phyloP scores from a whole-genome alignment of 345 rosid species.

The Citrus glauca region DNA sequence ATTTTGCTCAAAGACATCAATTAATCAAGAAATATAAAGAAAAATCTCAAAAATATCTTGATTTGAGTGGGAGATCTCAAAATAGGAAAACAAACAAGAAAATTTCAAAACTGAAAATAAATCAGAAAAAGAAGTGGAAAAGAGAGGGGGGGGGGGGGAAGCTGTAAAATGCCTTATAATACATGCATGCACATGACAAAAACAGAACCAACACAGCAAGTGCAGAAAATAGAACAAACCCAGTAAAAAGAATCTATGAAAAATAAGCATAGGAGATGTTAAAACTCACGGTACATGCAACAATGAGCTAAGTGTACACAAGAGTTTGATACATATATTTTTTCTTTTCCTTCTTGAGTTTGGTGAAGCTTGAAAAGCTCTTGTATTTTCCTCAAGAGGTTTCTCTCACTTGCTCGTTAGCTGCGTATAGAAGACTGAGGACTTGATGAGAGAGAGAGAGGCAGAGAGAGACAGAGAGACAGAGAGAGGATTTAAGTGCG shows the following conservation, averaged over 20 bases:
- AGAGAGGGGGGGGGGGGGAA: not conserved
- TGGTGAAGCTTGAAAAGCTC: not conserved
- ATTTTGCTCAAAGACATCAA: not conserved
- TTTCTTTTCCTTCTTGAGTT: not conserved
- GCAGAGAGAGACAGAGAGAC: too few relatives aligned
- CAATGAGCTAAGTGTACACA: not conserved
- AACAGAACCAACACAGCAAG: not conserved
- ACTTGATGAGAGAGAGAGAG: not conserved
- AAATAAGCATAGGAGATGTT: not conserved
- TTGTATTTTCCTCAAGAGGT: not conserved
- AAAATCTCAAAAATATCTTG: slow-evolving; percentile 5
- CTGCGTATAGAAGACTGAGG: not conserved
- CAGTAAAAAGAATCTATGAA: not conserved
- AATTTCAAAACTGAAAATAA: not conserved
- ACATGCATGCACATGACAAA: slow-evolving; percentile 27
- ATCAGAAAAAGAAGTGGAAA: not conserved
- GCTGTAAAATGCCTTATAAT: slow-evolving; percentile 2
- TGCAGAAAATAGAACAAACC: not conserved
- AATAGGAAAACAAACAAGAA: not conserved
- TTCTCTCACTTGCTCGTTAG: not conserved
- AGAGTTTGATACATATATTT: too few relatives aligned
- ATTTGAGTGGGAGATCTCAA: slow-evolving; percentile 15
- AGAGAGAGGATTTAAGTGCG: slow-evolving; percentile 11
- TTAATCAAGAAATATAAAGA: not conserved
- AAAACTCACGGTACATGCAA: slow-evolving; percentile 23